phyloP scores from a whole-genome alignment of 768 basidiomycete genomes.

The Sarcodon sp. region DNA sequence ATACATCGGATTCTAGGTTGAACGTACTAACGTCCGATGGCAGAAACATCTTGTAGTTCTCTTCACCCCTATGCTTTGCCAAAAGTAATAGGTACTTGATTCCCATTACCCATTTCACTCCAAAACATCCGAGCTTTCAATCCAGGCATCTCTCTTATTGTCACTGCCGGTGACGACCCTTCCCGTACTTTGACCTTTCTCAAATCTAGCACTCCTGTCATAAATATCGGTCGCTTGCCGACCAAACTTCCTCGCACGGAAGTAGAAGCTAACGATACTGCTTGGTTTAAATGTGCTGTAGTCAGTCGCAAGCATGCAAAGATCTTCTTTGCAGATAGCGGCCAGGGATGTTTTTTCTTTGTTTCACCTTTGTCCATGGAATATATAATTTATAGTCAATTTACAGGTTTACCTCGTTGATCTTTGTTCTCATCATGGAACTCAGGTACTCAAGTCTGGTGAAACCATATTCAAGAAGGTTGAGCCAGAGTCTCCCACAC shows the following conservation, averaged over 20 bases:
- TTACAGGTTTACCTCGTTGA: constrained; percentile 58
- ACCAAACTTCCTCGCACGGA: constrained; percentile 27
- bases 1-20: no score
- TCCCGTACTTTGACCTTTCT: constrained; percentile 37
- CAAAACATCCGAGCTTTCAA: neutral
- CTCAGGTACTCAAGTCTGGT: constrained; percentile 43
- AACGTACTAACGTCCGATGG: no score
- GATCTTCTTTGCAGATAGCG: constrained; percentile 58
- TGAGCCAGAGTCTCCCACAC: constrained; percentile 38
- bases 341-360: constrained; percentile 35
- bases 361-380: constrained; percentile 8
- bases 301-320: constrained; percentile 72
- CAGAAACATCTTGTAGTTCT: no score
- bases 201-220: constrained; percentile 32
- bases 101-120: neutral
- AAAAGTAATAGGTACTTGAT: neutral
- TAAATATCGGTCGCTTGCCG: constrained; percentile 58
- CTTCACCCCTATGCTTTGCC: no score
- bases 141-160: constrained; percentile 45
- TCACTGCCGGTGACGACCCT: constrained; percentile 36
- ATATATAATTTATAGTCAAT: constrained; percentile 8
- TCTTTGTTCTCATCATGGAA: constrained; percentile 66
- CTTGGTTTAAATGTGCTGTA: constrained; percentile 65
- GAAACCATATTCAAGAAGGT: constrained; percentile 37
- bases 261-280: constrained; percentile 28